phyloP scores from a whole-genome alignment of 2,329 filamentous ascomycete genomes.

The Gaeumannomyces tritici region DNA sequence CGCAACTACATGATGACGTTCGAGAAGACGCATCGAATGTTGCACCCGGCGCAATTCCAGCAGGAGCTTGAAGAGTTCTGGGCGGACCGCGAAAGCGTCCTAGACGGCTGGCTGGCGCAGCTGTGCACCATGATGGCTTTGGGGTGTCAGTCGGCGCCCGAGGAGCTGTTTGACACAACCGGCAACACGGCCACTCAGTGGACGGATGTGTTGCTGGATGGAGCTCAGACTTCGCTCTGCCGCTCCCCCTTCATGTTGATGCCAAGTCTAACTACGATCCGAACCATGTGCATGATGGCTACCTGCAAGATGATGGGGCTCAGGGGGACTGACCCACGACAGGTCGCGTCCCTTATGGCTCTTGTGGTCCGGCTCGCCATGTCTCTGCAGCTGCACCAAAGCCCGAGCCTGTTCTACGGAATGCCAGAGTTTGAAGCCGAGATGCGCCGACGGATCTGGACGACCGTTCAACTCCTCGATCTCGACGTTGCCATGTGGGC shows the following conservation, averaged over 20 bases:
- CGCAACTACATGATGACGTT: constrained; percentile 13
- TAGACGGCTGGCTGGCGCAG: constrained; percentile 15
- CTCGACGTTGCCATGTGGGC: constrained; percentile 16
- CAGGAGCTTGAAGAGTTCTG: constrained; percentile 13
- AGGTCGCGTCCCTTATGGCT: constrained; percentile 14
- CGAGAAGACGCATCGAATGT: constrained; percentile 15
- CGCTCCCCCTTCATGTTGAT: constrained; percentile 11
- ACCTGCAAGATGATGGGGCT: constrained; percentile 14
- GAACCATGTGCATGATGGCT: constrained; percentile 15
- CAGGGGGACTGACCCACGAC: constrained; percentile 10
- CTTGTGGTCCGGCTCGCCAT: constrained; percentile 11
- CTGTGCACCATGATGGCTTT: constrained; percentile 16
- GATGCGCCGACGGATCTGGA: constrained; percentile 14
- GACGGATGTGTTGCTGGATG: constrained; percentile 13
- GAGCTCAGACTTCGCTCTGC: constrained; percentile 14
- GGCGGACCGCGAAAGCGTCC: constrained; percentile 8
- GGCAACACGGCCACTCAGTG: constrained; percentile 12
- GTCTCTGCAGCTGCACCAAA: constrained; percentile 14
- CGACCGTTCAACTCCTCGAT: constrained; percentile 16
- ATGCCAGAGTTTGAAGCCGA: constrained; percentile 12
- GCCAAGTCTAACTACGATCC: constrained; percentile 13
- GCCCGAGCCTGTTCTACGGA: constrained; percentile 6
- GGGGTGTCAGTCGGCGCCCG: constrained; percentile 12
- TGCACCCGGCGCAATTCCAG: constrained; percentile 13
- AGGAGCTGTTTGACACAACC: constrained; percentile 8